phyloP scores from a whole-genome alignment of 768 basidiomycete species.

The Suillus hirtellus region DNA sequence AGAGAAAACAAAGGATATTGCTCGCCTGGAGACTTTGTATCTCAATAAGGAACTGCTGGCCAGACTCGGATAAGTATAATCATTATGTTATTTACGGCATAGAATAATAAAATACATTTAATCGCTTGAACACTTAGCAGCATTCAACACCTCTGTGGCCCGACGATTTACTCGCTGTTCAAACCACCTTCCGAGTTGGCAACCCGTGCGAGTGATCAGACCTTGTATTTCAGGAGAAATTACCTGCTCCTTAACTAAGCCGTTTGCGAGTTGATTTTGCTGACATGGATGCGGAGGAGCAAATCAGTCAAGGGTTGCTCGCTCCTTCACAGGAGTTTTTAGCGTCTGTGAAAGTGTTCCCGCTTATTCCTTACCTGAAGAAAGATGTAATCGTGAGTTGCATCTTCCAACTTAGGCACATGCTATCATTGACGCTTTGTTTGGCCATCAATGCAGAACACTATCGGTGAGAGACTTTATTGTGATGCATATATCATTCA shows the following conservation, averaged over 20 bases:
- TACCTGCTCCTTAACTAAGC: conserved; percentile 8
- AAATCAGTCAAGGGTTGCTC: conserved; percentile 35
- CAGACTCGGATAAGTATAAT: not conserved
- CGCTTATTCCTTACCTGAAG: conserved; percentile 73
- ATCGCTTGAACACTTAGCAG: not conserved
- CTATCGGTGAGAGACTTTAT: conserved; percentile 27
- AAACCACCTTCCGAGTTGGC: not conserved
- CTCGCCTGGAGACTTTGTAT: conserved; percentile 26
- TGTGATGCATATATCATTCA: not conserved
- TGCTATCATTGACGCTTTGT: conserved; percentile 26
- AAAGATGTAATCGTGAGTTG: conserved; percentile 64
- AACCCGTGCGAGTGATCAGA: not conserved
- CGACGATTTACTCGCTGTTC: not conserved
- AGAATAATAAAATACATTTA: not conserved
- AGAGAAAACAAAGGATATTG: conserved; percentile 36
- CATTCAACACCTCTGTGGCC: not conserved
- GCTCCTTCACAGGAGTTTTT: conserved; percentile 60
- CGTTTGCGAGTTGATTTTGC: not conserved
- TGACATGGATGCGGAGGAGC: conserved; percentile 38
- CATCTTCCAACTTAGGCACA: conserved; percentile 17
- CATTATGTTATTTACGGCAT: conserved; percentile 6
- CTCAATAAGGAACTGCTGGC: conserved; percentile 9
- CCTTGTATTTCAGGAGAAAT: not conserved
- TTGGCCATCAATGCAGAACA: conserved; percentile 18
- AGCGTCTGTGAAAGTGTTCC: conserved; percentile 72